Evolutionary conservation across 495 filamentous ascomycete species (phyloP).

Genomic region (Xylaria curta): DNA sequence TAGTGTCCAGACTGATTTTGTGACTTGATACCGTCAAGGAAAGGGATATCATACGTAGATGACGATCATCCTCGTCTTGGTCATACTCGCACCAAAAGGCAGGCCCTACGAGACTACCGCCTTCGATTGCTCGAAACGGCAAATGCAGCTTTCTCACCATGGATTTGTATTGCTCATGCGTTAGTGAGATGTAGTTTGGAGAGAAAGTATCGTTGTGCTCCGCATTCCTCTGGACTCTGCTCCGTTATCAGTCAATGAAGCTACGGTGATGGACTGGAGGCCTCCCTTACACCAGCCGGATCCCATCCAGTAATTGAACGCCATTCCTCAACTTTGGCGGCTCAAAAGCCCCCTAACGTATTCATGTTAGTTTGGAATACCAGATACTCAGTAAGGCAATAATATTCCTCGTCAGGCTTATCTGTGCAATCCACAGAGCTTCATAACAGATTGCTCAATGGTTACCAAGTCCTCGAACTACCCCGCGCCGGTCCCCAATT

Average conservation of each 20-base stretch:
- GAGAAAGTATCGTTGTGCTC: slow-evolving; percentile 58
- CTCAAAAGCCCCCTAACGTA: slow-evolving; percentile 54
- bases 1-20: not conserved
- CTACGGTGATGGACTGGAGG: not conserved
- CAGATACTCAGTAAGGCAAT: too few species aligned
- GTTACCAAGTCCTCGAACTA: not conserved
- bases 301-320: slow-evolving; percentile 48
- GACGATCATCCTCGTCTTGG: slow-evolving; percentile 56
- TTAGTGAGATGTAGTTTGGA: slow-evolving; percentile 52
- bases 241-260: slow-evolving; percentile 23
- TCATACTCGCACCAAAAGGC: slow-evolving; percentile 63
- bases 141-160: slow-evolving; percentile 49
- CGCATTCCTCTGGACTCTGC: slow-evolving; percentile 59
- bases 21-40: not conserved
- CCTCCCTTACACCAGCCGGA: slow-evolving; percentile 57
- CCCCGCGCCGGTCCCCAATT: slow-evolving; percentile 1
- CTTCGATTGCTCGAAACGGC: slow-evolving; percentile 59
- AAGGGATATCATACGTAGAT: slow-evolving; percentile 51
- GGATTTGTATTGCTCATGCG: slow-evolving; percentile 45
- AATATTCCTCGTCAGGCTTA: too few species aligned
- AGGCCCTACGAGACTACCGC: slow-evolving; percentile 57
- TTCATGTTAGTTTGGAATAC: slow-evolving; percentile 2
- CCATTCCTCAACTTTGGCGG: slow-evolving; percentile 48
- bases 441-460: not conserved
- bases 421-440: not conserved